Conservation (phyloP, 805 yeast genomes). For the Starmera dryadoides region DNA sequence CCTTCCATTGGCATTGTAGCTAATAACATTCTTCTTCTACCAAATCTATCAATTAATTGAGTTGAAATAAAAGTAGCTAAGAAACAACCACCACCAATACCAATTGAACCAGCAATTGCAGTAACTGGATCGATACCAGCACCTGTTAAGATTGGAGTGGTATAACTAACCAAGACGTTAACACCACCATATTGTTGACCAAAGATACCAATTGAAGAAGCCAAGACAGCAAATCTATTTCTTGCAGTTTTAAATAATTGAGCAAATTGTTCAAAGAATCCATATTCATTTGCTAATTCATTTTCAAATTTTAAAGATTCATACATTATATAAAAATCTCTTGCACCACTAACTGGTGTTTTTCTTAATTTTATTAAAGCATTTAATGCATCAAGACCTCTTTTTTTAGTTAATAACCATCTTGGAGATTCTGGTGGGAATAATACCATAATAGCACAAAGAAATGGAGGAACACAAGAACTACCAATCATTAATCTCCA, state of each 20-base stretch:
- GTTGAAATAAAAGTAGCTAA: constrained; percentile 41
- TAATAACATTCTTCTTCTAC: constrained; percentile 45
- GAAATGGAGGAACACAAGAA: constrained; percentile 50
- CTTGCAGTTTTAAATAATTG: constrained; percentile 38
- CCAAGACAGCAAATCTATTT: constrained; percentile 44
- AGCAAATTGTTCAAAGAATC: constrained; percentile 29
- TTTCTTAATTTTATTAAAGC: constrained; percentile 40
- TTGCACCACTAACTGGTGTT: constrained; percentile 48
- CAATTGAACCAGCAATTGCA: constrained; percentile 42
- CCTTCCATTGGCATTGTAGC: constrained; percentile 56
- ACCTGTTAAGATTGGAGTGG: constrained; percentile 38
- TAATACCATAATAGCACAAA: constrained; percentile 44
- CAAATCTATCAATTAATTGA: constrained; percentile 40
- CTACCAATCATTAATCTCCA: constrained; percentile 68
- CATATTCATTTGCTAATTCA: constrained; percentile 29
- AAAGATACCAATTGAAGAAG: constrained; percentile 41
- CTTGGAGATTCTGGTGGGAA: constrained; percentile 66
- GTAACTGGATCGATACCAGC: constrained; percentile 35
- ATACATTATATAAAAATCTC: constrained; percentile 55
- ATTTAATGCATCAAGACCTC: constrained; percentile 41
- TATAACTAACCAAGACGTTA: constrained; percentile 44
- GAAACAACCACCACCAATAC: constrained; percentile 41
- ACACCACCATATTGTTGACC: constrained; percentile 53
- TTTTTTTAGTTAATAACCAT: constrained; percentile 52
- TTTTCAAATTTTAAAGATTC: constrained; percentile 42